Conservation (phyloP, 257 asterid genomes). For the Solanum medicagineum region DNA sequence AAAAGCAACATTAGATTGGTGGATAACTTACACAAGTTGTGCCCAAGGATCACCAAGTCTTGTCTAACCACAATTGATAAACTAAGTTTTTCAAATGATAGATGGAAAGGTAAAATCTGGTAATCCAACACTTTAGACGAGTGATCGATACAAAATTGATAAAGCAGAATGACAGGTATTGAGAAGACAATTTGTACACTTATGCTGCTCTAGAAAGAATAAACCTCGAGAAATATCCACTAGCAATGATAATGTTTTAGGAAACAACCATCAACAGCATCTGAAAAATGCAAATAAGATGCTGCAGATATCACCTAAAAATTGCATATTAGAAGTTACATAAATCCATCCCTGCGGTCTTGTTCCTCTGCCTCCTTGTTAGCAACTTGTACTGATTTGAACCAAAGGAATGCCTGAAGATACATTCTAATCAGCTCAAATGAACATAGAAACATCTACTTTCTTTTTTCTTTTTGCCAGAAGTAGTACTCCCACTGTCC, state of each 20-base stretch:
- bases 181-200: neutral
- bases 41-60: neutral
- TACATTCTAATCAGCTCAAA: neutral
- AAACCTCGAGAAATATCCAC: neutral
- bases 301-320: neutral
- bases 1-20: neutral
- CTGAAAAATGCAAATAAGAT: neutral
- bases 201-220: neutral
- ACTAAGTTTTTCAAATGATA: neutral
- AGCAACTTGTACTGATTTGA: slow-evolving; percentile 81
- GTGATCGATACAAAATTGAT: neutral
- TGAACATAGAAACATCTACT: neutral
- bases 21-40: neutral
- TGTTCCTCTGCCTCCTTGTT: slow-evolving; percentile 95
- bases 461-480: neutral
- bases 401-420: slow-evolving; percentile 89
- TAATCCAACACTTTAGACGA: neutral
- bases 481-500: neutral
- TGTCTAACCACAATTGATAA: neutral
- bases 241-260: neutral
- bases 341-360: slow-evolving; percentile 85
- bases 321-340: slow-evolving; percentile 5
- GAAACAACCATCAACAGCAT: neutral
- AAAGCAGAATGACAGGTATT: neutral
- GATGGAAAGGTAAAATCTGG: neutral